Conservation (phyloP, 192 early-diverging fungal species). For the Coemansia sp. region DNA sequence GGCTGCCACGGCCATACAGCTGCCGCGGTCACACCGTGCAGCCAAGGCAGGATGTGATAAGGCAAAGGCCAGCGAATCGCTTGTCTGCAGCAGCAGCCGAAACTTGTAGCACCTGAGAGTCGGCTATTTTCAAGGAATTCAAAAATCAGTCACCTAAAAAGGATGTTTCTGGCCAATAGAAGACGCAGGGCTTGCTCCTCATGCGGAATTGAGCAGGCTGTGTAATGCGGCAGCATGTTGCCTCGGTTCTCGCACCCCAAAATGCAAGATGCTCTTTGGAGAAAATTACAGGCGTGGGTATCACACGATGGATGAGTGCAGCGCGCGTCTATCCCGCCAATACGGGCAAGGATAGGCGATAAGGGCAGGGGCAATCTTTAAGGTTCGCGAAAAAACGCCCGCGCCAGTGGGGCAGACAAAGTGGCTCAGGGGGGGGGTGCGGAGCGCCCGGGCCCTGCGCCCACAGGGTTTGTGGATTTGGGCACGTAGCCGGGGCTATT, state of each 20-base stretch:
- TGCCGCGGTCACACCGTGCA: too few relatives aligned
- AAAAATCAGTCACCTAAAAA: background rate
- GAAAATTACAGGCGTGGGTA: background rate
- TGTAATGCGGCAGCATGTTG: background rate
- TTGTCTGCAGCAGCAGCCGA: background rate
- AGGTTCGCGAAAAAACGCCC: slow-evolving; percentile 1
- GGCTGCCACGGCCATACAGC: too few relatives aligned
- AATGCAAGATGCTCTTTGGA: background rate
- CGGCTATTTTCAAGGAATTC: background rate
- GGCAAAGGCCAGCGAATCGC: background rate
- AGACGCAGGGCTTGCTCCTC: background rate
- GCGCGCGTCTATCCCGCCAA: background rate
- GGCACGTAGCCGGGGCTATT: background rate
- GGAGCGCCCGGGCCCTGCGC: background rate
- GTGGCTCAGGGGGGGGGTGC: background rate
- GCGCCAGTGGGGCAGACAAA: background rate
- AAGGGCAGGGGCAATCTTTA: background rate
- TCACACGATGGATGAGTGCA: background rate
- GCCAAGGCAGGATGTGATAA: too few relatives aligned
- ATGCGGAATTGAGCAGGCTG: too few relatives aligned
- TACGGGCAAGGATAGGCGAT: background rate
- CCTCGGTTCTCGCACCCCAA: background rate
- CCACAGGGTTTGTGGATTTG: background rate
- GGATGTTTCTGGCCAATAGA: background rate
- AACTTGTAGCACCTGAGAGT: background rate